A percentile compares a stretch with the other conserved stretches of the same genome.
These are phyloP conservation scores for Fusarium foetens DNA, from an alignment of 2,329 filamentous ascomycete species.

Conservation along the genomic window DNA sequence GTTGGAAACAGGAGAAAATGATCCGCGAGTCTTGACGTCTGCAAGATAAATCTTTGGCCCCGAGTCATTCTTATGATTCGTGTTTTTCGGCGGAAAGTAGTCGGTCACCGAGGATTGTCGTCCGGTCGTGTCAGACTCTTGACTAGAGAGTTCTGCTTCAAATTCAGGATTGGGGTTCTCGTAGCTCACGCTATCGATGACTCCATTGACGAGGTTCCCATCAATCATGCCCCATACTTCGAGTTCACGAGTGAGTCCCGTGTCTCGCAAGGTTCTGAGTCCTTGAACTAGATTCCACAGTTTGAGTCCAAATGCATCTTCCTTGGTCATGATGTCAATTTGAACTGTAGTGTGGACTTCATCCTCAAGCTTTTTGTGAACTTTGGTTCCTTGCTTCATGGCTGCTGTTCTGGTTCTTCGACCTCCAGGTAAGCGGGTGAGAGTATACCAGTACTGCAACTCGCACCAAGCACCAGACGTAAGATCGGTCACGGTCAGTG, in stretches of 20 bases:
- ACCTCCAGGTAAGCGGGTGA: constrained; percentile 77
- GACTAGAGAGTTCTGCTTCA: constrained; percentile 66
- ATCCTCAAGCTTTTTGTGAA: constrained; percentile 87
- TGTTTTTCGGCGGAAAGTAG: constrained; percentile 50
- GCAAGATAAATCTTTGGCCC: constrained; percentile 72
- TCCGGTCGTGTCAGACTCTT: constrained; percentile 42
- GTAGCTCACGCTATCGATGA: constrained; percentile 88
- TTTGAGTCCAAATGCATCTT: constrained; percentile 83
- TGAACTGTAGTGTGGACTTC: constrained; percentile 82
- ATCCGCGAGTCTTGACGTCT: constrained; percentile 87
- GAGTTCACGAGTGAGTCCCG: constrained; percentile 77
- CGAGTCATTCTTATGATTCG: not conserved
- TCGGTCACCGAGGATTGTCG: constrained; percentile 54
- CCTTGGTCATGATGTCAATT: constrained; percentile 76
- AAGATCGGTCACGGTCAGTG: constrained; percentile 87
- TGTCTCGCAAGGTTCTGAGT: constrained; percentile 75
- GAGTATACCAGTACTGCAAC: constrained; percentile 88
- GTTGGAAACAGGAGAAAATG: constrained; percentile 70
- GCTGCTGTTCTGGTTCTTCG: constrained; percentile 78
- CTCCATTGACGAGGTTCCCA: constrained; percentile 84
- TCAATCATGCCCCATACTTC: constrained; percentile 88
- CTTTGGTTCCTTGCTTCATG: constrained; percentile 83
- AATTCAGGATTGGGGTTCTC: constrained; percentile 78
- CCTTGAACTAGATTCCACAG: constrained; percentile 95
- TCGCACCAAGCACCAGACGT: constrained; percentile 95